Base-by-base conservation (phyloP, 73 alveolate genomes). In the Paraurostyla sp. region DNA sequence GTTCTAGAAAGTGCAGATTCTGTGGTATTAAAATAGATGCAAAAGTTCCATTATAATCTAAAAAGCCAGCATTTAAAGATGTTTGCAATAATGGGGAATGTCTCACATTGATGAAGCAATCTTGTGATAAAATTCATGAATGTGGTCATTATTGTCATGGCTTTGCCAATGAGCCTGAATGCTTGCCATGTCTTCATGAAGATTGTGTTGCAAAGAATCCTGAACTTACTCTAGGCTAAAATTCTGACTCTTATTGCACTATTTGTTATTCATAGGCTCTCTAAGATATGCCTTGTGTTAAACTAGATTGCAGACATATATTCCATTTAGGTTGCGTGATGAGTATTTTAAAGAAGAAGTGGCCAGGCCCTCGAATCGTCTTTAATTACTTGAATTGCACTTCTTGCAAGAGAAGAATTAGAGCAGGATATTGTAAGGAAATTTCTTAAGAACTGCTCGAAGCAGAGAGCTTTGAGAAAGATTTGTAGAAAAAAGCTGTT, bases 61-160 rank as follows among this genome's bases (percentile, higher is more conserved):
- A 40, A 16, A 59, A 40, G n/a, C 62, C 82, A 22, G 92, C 92
- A 7, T 86, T 87, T 82, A 91, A 56, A 36, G 95, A 80, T 30
- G 91, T 88, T 40, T 94, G 98, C 45, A 54, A 57, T 25, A 76
- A 89, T 51, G 43, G n/a, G 23, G 96, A 92, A 46, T 94, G 98
- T 49, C 76, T 52, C 25, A 89, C 57, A 43, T 29, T 32, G 29
- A 82, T 78, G 90, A 71, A 89, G 51, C 40, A 71, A 33, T 38
- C 92, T 13, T 95, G 98, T 76, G 81, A 65, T 22, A 95, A 93
- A 36, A 80, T 78, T 63, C 94, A 89, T 48, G 32, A 33, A 16
- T 95, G 98, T 85, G 97, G 97, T 22, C 98, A 95, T 76, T 75
- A 32, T 45, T 95, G 98, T 40, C 36, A 90, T 43, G 98, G 98